Conservation (phyloP, 2,329 filamentous ascomycete genomes). For the Penicillium sp. region DNA sequence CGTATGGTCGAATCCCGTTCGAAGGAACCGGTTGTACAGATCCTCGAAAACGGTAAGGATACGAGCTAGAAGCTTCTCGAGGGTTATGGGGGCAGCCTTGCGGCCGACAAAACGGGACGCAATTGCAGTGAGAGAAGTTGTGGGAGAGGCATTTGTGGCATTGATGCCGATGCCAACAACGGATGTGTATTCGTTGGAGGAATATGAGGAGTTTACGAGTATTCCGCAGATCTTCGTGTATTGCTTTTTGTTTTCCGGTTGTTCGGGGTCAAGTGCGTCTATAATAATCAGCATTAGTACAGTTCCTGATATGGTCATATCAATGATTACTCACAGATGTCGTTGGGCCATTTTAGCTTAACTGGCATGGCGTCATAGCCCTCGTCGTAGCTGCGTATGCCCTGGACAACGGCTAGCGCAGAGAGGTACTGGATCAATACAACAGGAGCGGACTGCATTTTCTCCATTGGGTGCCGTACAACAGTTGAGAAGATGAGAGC, state of each 20-base stretch:
- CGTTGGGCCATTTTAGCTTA: constrained; percentile 96
- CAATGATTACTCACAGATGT: constrained; percentile 68
- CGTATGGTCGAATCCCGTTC: constrained; percentile 72
- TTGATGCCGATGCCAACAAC: constrained; percentile 89
- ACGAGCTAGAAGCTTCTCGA: constrained; percentile 81
- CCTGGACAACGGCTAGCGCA: constrained; percentile 83
- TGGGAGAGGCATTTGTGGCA: constrained; percentile 80
- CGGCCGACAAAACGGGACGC: constrained; percentile 53
- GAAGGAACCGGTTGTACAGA: constrained; percentile 75
- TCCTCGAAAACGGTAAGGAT: constrained; percentile 79
- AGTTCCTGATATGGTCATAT: background rate
- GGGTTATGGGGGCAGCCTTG: constrained; percentile 61
- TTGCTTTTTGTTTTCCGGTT: constrained; percentile 46
- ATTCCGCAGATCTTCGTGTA: constrained; percentile 95
- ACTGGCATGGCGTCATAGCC: constrained; percentile 79
- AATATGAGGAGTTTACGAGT: constrained; percentile 85
- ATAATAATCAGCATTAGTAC: constrained; percentile 4
- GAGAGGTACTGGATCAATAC: constrained; percentile 94
- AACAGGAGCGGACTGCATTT: constrained; percentile 75
- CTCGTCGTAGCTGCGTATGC: constrained; percentile 76
- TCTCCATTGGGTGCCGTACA: constrained; percentile 78
- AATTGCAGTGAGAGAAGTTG: constrained; percentile 81
- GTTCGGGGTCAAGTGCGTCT: constrained; percentile 70
- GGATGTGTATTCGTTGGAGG: constrained; percentile 76
- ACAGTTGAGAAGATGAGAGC: constrained; percentile 86